Conservation (phyloP, 1,139 yeast genomes). For the Diutina catenulata region DNA sequence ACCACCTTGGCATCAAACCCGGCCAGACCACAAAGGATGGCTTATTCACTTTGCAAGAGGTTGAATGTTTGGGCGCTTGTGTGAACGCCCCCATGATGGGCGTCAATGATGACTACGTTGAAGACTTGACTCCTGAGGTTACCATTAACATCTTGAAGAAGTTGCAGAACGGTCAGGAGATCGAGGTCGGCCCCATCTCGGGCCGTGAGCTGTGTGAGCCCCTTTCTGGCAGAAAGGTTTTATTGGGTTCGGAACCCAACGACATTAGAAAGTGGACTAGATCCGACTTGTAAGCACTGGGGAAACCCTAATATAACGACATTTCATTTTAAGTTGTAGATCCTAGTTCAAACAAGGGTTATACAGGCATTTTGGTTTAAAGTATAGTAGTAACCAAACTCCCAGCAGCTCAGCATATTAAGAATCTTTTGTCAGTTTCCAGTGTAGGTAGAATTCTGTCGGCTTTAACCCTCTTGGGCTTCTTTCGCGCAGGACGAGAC, state of each 20-base stretch:
- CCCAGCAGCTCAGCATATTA: no score
- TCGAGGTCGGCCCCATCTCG: conserved; percentile 57
- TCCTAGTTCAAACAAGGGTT: no score
- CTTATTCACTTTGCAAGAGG: conserved; percentile 74
- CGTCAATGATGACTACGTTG: conserved; percentile 72
- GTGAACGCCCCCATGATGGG: conserved; percentile 88
- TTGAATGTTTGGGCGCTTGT: conserved; percentile 89
- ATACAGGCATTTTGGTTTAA: no score
- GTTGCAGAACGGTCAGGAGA: conserved; percentile 51
- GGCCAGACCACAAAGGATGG: conserved; percentile 75
- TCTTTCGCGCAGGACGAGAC: no score
- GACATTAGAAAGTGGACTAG: conserved; percentile 57
- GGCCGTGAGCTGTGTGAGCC: conserved; percentile 75
- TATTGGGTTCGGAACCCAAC: conserved; percentile 49
- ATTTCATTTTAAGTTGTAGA: no score
- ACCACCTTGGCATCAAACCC: conserved; percentile 53
- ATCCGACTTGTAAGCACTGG: conserved; percentile 32
- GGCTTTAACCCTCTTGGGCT: no score
- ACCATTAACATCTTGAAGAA: conserved; percentile 52
- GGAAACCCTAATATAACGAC: no score
- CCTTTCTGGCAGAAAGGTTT: conserved; percentile 54
- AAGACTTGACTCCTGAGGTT: conserved; percentile 66
- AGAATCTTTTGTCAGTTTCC: no score
- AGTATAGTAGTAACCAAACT: no score
- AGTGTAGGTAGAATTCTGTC: no score